These are phyloP conservation scores for Paramecium pentaurelia DNA, from an alignment of 73 alveolate genomes.

Conservation along the genomic window DNA sequence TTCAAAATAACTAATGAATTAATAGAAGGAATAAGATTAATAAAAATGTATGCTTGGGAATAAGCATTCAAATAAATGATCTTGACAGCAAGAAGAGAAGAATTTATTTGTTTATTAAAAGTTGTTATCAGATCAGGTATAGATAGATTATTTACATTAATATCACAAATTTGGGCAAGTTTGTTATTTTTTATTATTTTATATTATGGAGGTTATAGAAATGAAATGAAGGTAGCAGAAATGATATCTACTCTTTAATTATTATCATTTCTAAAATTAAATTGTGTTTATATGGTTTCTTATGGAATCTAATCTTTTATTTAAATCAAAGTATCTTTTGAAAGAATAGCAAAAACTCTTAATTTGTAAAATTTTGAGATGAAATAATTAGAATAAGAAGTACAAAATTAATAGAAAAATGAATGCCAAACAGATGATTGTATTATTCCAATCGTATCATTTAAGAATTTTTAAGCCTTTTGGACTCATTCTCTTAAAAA, in stretches of 20 bases:
- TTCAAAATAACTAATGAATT: constrained; percentile 40
- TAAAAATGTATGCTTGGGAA: constrained; percentile 66
- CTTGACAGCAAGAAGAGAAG: neutral
- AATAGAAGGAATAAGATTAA: constrained; percentile 55
- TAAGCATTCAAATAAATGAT: constrained; percentile 30
- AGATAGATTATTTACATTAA: neutral
- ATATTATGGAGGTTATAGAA: neutral
- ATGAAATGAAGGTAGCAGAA: neutral
- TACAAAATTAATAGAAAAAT: neutral
- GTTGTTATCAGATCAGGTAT: neutral
- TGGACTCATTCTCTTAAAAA: neutral
- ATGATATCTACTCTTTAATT: neutral
- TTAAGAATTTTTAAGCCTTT: neutral
- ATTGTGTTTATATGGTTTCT: constrained; percentile 9
- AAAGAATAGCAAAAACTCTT: neutral
- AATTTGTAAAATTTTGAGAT: neutral
- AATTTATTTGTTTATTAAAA: neutral
- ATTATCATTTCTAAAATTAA: neutral
- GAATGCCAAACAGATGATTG: constrained; percentile 33
- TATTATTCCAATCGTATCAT: constrained; percentile 71
- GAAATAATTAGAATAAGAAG: neutral
- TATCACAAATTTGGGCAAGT: constrained; percentile 9
- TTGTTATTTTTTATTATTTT: neutral
- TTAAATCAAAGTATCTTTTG: neutral
- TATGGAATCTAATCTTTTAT: neutral